Percentiles rank a stretch among this genome's conserved stretches.
Evolutionary conservation across 345 rosid genomes (phyloP).

Genomic region (Bretschneidera sinensis): DNA sequence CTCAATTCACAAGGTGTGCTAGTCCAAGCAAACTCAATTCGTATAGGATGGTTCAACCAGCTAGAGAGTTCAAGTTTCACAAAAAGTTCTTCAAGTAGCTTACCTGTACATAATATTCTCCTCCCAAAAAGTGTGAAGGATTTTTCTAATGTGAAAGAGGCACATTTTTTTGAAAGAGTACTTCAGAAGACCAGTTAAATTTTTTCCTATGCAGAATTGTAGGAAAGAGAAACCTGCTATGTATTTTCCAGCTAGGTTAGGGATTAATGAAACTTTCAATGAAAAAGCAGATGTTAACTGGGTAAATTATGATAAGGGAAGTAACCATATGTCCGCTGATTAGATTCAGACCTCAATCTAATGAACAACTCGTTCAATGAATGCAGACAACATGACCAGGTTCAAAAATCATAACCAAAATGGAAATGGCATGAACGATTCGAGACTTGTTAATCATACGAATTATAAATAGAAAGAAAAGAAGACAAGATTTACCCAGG

Average conservation of each 20-base stretch:
- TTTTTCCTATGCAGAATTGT: slow-evolving; percentile 23
- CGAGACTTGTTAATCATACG: too few species aligned
- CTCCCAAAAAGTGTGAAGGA: slow-evolving; percentile 16
- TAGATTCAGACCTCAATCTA: slow-evolving; percentile 28
- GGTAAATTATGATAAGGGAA: slow-evolving; percentile 21
- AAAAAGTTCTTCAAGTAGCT: slow-evolving; percentile 25
- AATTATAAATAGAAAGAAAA: too few species aligned
- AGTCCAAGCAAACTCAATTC: slow-evolving; percentile 31
- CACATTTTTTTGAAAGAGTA: slow-evolving; percentile 19
- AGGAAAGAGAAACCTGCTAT: slow-evolving; percentile 19
- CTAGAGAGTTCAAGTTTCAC: slow-evolving; percentile 15
- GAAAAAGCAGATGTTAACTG: slow-evolving; percentile 23
- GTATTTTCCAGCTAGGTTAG: slow-evolving; percentile 32
- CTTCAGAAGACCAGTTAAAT: slow-evolving; percentile 23
- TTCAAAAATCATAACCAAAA: slow-evolving; percentile 20
- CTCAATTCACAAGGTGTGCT: slow-evolving; percentile 64
- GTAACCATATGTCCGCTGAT: slow-evolving; percentile 11
- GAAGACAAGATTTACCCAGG: too few species aligned
- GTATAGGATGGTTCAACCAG: slow-evolving; percentile 23
- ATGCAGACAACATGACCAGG: slow-evolving; percentile 17
- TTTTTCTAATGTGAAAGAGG: slow-evolving; percentile 20
- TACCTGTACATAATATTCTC: slow-evolving; percentile 11
- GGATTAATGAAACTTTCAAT: slow-evolving; percentile 24
- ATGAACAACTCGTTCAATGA: slow-evolving; percentile 19
- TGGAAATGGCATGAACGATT: slow-evolving; percentile 16